Conservation (phyloP, 306 rosid species). For the Cyclanthera cordifolia region DNA sequence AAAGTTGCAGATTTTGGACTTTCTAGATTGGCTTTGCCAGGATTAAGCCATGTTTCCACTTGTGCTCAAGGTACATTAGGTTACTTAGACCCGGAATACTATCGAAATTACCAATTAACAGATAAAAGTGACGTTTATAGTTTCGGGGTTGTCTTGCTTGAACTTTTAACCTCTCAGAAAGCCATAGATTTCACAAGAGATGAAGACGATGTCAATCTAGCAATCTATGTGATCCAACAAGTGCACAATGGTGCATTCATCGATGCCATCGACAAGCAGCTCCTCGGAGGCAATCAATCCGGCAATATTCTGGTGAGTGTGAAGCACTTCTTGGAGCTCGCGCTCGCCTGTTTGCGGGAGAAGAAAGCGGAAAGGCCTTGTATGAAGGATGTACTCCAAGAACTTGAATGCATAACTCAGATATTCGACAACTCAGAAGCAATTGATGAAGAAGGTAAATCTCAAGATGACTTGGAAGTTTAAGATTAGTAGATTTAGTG, state of each 20-base stretch:
- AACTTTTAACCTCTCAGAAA: conserved; percentile 72
- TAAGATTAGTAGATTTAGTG: not conserved
- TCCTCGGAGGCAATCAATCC: conserved; percentile 26
- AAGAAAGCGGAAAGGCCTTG: conserved; percentile 76
- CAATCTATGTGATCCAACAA: conserved; percentile 46
- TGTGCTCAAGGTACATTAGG: conserved; percentile 98
- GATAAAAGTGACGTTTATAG: conserved; percentile 98
- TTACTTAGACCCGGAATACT: conserved; percentile 90
- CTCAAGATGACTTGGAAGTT: not conserved
- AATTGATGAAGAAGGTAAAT: conserved; percentile 11
- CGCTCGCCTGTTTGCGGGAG: conserved; percentile 66
- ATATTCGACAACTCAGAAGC: conserved; percentile 25
- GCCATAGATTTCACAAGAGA: conserved; percentile 72
- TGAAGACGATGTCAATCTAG: conserved; percentile 61
- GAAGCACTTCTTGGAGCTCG: conserved; percentile 55
- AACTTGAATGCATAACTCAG: conserved; percentile 45
- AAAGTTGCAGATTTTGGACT: conserved; percentile 91
- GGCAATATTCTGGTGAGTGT: conserved; percentile 32
- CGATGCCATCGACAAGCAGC: conserved; percentile 52
- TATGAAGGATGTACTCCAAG: conserved; percentile 66
- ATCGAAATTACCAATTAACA: conserved; percentile 64
- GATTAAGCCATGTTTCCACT: conserved; percentile 83
- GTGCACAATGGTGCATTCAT: conserved; percentile 34
- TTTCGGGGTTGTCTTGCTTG: conserved; percentile 79
- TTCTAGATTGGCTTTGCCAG: conserved; percentile 80